Evolutionary conservation across 331 rosid genomes (phyloP).

Genomic region (Quercus phellos): DNA sequence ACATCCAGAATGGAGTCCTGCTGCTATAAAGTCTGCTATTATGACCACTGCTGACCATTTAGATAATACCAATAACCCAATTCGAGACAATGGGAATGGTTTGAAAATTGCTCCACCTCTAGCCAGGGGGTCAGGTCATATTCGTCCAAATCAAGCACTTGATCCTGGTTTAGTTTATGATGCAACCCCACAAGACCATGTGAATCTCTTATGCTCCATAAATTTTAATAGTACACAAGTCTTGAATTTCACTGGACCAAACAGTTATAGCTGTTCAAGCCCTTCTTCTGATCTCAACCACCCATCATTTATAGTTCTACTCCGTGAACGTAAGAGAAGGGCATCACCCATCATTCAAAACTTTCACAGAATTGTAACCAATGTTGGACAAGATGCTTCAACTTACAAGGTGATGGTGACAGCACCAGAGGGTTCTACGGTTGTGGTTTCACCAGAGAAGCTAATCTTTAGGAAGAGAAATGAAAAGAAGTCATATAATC

Average conservation of each 20-base stretch:
- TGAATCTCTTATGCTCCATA: conserved; percentile 33
- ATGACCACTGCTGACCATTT: conserved; percentile 4
- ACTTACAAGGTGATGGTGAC: not conserved
- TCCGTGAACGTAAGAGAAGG: too few relatives aligned
- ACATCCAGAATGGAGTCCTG: not conserved
- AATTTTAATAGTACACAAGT: too few relatives aligned
- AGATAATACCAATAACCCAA: conserved; percentile 13
- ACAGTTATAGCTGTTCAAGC: not conserved
- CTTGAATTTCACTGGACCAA: too few relatives aligned
- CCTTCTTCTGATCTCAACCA: conserved; percentile 46
- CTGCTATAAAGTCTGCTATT: conserved; percentile 16
- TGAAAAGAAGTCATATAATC: conserved; percentile 29
- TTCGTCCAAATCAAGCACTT: conserved; percentile 50
- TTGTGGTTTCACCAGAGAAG: conserved; percentile 25
- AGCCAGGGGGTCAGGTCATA: conserved; percentile 52
- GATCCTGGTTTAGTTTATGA: conserved; percentile 56
- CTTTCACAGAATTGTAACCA: conserved; percentile 7
- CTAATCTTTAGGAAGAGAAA: conserved; percentile 16
- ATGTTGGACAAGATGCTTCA: not conserved
- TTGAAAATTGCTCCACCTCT: conserved; percentile 34
- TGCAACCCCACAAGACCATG: conserved; percentile 45
- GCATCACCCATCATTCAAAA: not conserved
- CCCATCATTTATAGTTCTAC: conserved; percentile 37
- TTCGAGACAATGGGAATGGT: not conserved
- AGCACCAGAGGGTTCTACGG: conserved; percentile 16